Percentiles rank a stretch among this genome's conserved stretches.
Conservation (phyloP, 23 red algal genomes). For the Cyanidioschyzon merolae region DNA sequence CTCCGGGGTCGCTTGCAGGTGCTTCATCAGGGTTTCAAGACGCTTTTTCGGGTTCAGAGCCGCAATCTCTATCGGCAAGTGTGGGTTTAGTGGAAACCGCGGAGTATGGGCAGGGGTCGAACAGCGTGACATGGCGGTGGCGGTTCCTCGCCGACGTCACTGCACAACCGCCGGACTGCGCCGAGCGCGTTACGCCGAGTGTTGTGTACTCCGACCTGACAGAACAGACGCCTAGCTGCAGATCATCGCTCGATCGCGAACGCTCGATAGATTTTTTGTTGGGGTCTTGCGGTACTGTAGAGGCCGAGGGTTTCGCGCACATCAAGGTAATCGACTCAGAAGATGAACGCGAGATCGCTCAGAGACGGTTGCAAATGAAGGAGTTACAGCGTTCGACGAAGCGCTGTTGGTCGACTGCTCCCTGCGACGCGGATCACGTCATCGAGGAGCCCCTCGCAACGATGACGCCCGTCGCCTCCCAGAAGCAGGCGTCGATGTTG, state of each 20-base stretch:
- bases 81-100: too few relatives aligned
- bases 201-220: background rate
- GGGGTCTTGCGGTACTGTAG: background rate
- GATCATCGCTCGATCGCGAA: background rate
- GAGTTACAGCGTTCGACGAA: background rate
- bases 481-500: background rate
- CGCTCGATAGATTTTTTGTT: background rate
- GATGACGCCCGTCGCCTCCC: background rate
- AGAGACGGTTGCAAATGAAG: background rate
- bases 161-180: background rate
- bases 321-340: constrained; percentile 11
- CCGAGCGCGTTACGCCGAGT: background rate
- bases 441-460: background rate
- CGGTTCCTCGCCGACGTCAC: background rate
- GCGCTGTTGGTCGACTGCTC: background rate
- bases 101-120: too few relatives aligned
- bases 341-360: constrained; percentile 5
- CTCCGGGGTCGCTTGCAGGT: too few relatives aligned
- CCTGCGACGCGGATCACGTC: background rate
- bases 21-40: too few relatives aligned
- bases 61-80: too few relatives aligned
- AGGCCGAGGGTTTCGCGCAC: background rate
- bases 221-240: background rate
- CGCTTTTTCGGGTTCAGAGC: too few relatives aligned
- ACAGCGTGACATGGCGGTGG: too few relatives aligned